Evolutionary conservation across 345 rosid species (phyloP), one percentile per base, ranked within the genome.

Genomic region (Hirschfeldia incana): DNA sequence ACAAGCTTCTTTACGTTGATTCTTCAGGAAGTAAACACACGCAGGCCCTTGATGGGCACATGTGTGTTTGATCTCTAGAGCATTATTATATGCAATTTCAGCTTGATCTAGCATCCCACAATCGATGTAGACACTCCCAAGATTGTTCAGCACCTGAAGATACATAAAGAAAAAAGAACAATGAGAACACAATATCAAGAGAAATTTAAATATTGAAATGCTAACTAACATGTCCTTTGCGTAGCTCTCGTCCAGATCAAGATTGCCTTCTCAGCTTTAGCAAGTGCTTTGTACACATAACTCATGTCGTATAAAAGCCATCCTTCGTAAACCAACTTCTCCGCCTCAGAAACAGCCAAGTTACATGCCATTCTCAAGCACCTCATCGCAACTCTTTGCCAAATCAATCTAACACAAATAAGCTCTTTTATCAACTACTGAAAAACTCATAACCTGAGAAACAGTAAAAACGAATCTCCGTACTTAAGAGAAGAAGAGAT

Each of bases 11-110:
- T 87, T 89, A 29, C 82, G 81, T 72, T 87, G 91, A 76, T 85
- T 87, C 81, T 81, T 89, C 68, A 93, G 78, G 75, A 86, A 85
- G 81, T 85, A 88, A 61, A 93, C 89, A 8, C 98, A 95, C 0
- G 98, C 98, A 75, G 93, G 78, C 17, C 99, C 99, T 91, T 95
- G 99, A 81, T 91, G 99, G 5, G 98, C 99, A 80, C 99, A 89
- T 13, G 98, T 88, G 70, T 95, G 98, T 85, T 87, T 88, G 79
- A 95, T 93, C 74, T 85, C 86, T 32, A 95, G 89, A 59, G 99
- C 99, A 55, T 83, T 93, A 73, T 61, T 88, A 68, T 95, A 95
- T 81, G 98, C 89, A 34, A 74, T 85, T 80, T 86, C 91, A 58
- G 99, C 99, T 73, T 70, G 78, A 66, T 95, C 99, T 55, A 89